Percentiles rank a stretch among this genome's conserved stretches.
Evolutionary conservation across 1,139 yeast species (phyloP).

Genomic region (Debaryomyces sp.): DNA sequence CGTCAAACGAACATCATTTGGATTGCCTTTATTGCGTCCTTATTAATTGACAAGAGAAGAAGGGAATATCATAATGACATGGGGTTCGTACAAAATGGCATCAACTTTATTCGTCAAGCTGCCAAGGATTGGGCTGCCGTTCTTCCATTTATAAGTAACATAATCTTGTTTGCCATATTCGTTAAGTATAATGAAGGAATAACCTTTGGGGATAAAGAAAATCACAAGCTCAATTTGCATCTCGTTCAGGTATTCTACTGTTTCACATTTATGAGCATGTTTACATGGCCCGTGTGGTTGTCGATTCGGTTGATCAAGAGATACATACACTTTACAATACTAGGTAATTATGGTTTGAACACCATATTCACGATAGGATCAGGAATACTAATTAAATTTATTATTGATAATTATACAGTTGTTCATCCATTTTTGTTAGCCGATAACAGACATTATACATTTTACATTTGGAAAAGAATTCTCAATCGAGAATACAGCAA

Average conservation of each 20-base stretch:
- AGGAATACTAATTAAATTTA: slow-evolving; percentile 41
- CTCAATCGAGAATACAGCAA: slow-evolving; percentile 47
- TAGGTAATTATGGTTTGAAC: slow-evolving; percentile 21
- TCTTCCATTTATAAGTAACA: slow-evolving; percentile 58
- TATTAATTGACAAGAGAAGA: slow-evolving; percentile 54
- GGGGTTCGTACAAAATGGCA: slow-evolving; percentile 7
- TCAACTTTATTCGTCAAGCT: slow-evolving; percentile 13
- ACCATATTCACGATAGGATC: slow-evolving; percentile 18
- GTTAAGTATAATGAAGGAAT: slow-evolving; percentile 73
- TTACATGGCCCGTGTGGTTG: slow-evolving; percentile 74
- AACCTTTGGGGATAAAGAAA: slow-evolving; percentile 84
- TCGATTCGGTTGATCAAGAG: slow-evolving; percentile 37
- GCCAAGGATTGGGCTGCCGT: slow-evolving; percentile 25
- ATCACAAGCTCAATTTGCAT: slow-evolving; percentile 75
- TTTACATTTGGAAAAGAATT: slow-evolving; percentile 74
- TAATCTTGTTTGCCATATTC: slow-evolving; percentile 56
- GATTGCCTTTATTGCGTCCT: slow-evolving; percentile 65
- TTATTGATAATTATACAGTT: slow-evolving; percentile 64
- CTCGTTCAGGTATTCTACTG: slow-evolving; percentile 84
- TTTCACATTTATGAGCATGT: slow-evolving; percentile 57
- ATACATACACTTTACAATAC: slow-evolving; percentile 35
- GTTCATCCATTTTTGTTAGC: slow-evolving; percentile 91
- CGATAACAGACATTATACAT: slow-evolving; percentile 92
- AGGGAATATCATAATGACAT: background rate
- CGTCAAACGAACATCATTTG: slow-evolving; percentile 93